These are phyloP conservation scores for Saprolegnia diclina DNA, from an alignment of 352 stramenopile species.

Conservation along the genomic window DNA sequence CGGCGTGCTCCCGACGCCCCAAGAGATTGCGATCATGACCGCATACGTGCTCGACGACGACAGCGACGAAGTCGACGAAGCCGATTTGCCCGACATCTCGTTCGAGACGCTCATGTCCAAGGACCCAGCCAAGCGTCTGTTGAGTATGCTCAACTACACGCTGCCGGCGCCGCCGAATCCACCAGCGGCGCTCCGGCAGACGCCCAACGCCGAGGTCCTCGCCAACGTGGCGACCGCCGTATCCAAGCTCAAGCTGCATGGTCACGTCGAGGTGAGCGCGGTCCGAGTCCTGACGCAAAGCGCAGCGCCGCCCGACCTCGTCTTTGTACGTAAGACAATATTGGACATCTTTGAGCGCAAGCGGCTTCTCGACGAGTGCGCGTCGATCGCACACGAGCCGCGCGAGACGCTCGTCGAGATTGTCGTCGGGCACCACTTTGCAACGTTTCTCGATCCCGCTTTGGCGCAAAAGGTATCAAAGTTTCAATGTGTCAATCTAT, in stretches of 20 bases:
- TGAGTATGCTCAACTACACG: constrained; percentile 4
- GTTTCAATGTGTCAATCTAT: not conserved
- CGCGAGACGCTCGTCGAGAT: constrained; percentile 2
- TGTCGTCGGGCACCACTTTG: constrained; percentile 3
- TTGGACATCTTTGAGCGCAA: constrained; percentile 16
- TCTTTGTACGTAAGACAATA: not conserved
- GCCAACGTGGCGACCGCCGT: not conserved
- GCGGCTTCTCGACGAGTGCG: constrained; percentile 8
- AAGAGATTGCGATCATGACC: not conserved
- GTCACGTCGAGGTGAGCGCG: not conserved
- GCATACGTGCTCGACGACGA: not conserved
- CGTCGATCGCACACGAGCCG: not conserved
- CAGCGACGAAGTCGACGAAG: constrained; percentile 9
- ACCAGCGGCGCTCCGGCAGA: not conserved
- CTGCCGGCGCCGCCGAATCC: not conserved
- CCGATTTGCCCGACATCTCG: not conserved
- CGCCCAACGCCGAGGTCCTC: not conserved
- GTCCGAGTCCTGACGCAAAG: not conserved
- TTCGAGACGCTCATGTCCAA: constrained; percentile 6
- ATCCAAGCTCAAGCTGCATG: constrained; percentile 9
- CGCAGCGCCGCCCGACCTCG: not conserved
- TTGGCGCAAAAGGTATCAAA: not conserved
- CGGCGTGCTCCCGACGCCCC: not conserved
- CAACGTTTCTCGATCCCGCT: not conserved
- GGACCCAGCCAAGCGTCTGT: not conserved